Evolutionary conservation across 2,329 filamentous ascomycete genomes (phyloP).

Genomic region (Beauveria sp.): DNA sequence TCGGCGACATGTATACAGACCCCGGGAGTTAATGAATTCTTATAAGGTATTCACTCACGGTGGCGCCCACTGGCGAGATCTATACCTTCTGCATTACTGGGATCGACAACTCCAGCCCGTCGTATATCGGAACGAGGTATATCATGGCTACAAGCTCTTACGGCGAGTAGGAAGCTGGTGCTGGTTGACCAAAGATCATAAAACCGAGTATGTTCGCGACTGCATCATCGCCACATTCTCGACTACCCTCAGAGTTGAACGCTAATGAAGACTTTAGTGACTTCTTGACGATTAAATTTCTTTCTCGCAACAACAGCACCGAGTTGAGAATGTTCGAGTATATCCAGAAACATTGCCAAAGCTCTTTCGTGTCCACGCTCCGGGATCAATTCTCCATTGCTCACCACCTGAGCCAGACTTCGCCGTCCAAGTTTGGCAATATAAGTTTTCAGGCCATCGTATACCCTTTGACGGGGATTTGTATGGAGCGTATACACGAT

Average conservation of each 20-base stretch:
- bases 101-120: background rate
- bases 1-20: too few relatives aligned
- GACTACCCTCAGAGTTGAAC: background rate
- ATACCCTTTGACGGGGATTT: background rate
- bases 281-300: background rate
- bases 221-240: background rate
- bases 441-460: background rate
- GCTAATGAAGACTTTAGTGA: background rate
- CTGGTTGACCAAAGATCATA: background rate
- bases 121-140: background rate
- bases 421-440: background rate
- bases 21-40: background rate
- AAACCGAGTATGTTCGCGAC: background rate
- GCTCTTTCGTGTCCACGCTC: background rate
- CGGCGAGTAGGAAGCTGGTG: background rate
- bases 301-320: background rate
- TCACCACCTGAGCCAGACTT: background rate
- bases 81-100: background rate
- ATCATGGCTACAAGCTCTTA: background rate
- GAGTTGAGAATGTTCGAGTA: background rate
- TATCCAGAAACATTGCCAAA: background rate
- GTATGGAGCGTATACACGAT: background rate
- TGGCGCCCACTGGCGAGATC: background rate
- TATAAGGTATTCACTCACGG: background rate
- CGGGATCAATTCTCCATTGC: background rate